Base-by-base conservation (phyloP, 2,329 filamentous ascomycete species). In the Ophiostoma perfectum region DNA sequence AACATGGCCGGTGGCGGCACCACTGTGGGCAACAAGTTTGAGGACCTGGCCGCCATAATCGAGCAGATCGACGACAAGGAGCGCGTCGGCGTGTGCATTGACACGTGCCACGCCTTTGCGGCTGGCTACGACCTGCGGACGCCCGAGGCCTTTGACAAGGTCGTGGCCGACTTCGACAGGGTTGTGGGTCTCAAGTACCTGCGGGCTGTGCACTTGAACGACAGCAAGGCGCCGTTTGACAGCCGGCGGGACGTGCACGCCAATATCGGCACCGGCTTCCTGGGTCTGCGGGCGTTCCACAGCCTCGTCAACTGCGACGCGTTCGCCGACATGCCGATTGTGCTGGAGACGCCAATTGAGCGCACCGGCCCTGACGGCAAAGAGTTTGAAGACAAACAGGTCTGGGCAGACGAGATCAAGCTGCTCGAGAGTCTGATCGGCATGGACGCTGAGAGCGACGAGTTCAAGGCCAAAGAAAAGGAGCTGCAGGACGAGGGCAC, bases 371-470 rank as follows among this genome's bases (percentile, higher is more conserved):
- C 82, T 64, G 82, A 88, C 72, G 90, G 89, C 60, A 89, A 89
- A 77, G 82, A 83, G 41, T 78, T 88, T 49, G 90, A 96, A 75
- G 92, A 97, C 77, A 92, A 89, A 77, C 82, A 86, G 67, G 84
- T 97, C 16, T 98, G 94, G 93, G 93, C 93, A 0, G 84, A 88
- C 63, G 95, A 99, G 80, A 98, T 99, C 79, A 97, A 97, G 81
- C 81, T 98, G 72, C 84, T 99, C 5, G 95, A 99, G 79, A 88
- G 88, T 63, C 81, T 99, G 66, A 90, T 97, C 55, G 94, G 89
- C 7, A 92, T 93, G 86, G 90, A 97, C 76, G 77, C 86, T 0
- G 89, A 92, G 47, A 82, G 86, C n/a, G 82, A 88, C 8, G 88
- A 91, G 73, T 97, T 97, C 76, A 80, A 78, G 72, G 77, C 81